These are phyloP conservation scores for Penicillium sp. DNA, from an alignment of 2,329 filamentous ascomycete genomes.

Conservation along the genomic window DNA sequence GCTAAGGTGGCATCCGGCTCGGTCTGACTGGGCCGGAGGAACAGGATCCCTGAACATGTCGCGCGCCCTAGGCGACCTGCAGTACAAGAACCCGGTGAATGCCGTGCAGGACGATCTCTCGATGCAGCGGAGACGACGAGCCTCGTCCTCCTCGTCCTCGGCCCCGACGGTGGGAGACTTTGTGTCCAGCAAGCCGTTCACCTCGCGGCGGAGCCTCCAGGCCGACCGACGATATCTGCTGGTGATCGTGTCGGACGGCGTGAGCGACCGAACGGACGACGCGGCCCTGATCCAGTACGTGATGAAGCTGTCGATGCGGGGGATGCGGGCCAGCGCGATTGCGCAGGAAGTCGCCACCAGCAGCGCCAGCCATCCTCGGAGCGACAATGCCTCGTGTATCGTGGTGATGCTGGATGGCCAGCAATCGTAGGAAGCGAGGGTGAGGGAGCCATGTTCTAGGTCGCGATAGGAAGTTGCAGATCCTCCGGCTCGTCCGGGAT, in stretches of 20 bases:
- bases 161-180: constrained; percentile 26
- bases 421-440: constrained; percentile 1
- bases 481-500: background rate
- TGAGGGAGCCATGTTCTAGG: no score
- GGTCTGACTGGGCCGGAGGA: no score
- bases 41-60: constrained; percentile 38
- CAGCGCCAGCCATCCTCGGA: constrained; percentile 17
- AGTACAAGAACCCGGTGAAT: constrained; percentile 39
- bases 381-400: constrained; percentile 37
- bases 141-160: constrained; percentile 17
- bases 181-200: constrained; percentile 34
- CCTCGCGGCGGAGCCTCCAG: constrained; percentile 23
- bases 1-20: no score
- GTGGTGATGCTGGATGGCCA: constrained; percentile 33
- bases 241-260: constrained; percentile 33
- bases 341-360: constrained; percentile 26
- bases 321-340: constrained; percentile 30
- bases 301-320: constrained; percentile 29
- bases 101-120: constrained; percentile 14
- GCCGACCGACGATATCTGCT: constrained; percentile 29
- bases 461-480: no score
- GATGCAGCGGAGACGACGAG: constrained; percentile 16
- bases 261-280: constrained; percentile 32
- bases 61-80: constrained; percentile 37
- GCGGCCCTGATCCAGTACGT: constrained; percentile 30